phyloP scores from a whole-genome alignment of 352 stramenopile species.

The Phytophthora rubi region DNA sequence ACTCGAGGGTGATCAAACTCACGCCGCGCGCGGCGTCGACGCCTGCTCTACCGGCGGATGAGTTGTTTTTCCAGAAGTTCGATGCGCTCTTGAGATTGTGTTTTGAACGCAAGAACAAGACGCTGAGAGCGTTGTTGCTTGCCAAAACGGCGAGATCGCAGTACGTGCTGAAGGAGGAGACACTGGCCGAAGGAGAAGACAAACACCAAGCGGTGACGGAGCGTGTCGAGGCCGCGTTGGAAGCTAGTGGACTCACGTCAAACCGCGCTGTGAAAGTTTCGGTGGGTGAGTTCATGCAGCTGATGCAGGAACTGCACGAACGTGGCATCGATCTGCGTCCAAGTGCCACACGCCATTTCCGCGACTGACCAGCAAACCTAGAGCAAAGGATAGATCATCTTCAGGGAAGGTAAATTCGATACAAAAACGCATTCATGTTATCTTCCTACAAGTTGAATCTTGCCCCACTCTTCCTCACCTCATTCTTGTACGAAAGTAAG shows the following conservation, averaged over 20 bases:
- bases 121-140: constrained; percentile 71
- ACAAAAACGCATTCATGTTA: constrained; percentile 18
- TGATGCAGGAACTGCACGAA: constrained; percentile 56
- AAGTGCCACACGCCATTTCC: constrained; percentile 75
- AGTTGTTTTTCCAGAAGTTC: constrained; percentile 77
- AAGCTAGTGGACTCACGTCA: constrained; percentile 46
- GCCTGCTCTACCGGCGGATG: constrained; percentile 29
- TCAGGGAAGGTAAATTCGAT: not conserved
- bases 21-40: constrained; percentile 33
- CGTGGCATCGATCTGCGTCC: constrained; percentile 57
- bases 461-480: not conserved
- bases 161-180: constrained; percentile 31
- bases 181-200: constrained; percentile 29
- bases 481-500: constrained; percentile 17
- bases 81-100: constrained; percentile 76
- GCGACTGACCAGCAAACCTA: constrained; percentile 36
- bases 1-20: constrained; percentile 85
- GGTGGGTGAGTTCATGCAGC: constrained; percentile 60
- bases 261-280: constrained; percentile 74
- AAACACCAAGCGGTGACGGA: constrained; percentile 47
- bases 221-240: constrained; percentile 57
- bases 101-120: constrained; percentile 90
- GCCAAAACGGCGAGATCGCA: constrained; percentile 62
- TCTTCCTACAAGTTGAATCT: constrained; percentile 14
- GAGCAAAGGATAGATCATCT: constrained; percentile 1